Evolutionary conservation across 257 asterid genomes (phyloP).

Genomic region (Paulownia fortunei): DNA sequence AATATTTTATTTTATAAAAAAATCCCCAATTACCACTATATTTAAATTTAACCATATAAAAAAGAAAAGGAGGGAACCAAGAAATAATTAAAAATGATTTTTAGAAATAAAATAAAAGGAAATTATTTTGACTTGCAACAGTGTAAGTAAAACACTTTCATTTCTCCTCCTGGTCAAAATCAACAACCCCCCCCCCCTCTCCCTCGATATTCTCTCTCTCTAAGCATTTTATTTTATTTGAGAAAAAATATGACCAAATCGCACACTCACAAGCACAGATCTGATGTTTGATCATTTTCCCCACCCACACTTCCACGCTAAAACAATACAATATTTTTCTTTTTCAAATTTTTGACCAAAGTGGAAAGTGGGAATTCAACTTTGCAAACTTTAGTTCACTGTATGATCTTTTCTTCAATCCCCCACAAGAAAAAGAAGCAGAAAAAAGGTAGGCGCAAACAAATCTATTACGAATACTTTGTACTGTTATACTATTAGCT

Average conservation of each 20-base stretch:
- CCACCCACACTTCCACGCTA: conserved; percentile 32
- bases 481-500: conserved; percentile 28
- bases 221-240: conserved; percentile 22
- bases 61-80: neutral
- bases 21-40: neutral
- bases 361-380: conserved; percentile 37
- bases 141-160: conserved; percentile 4
- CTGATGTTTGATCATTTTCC: conserved; percentile 48
- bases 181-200: neutral
- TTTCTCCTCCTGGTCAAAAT: conserved; percentile 12
- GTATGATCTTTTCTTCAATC: conserved; percentile 43
- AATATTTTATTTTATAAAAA: too few species aligned
- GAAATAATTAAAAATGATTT: neutral
- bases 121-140: conserved; percentile 3
- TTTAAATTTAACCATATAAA: neutral
- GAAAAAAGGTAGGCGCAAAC: conserved; percentile 32
- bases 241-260: conserved; percentile 23
- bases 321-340: neutral
- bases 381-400: conserved; percentile 34
- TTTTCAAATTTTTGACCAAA: conserved; percentile 27
- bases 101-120: neutral
- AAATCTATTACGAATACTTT: conserved; percentile 42
- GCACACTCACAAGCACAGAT: conserved; percentile 43
- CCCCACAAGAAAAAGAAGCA: conserved; percentile 36
- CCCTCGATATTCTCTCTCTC: conserved; percentile 9